Evolutionary conservation across 116 monocot genomes (phyloP).

Genomic region (Posidonia oceanica): DNA sequence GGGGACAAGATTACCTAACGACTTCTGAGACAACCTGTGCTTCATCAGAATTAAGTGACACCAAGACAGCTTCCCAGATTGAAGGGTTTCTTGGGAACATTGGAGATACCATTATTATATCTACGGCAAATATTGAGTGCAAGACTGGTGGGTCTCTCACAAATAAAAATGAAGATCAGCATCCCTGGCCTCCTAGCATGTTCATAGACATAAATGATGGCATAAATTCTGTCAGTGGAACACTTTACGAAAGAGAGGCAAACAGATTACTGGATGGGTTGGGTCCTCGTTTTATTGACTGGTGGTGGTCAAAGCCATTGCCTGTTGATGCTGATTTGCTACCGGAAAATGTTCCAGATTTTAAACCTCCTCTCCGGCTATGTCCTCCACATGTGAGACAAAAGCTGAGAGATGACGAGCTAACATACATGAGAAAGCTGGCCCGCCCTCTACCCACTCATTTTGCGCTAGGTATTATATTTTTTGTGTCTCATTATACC

Average conservation of each 20-base stretch:
- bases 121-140: not conserved
- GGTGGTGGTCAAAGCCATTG: conserved; percentile 85
- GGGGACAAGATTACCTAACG: conserved; percentile 17
- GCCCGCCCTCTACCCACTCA: conserved; percentile 80
- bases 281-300: conserved; percentile 90
- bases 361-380: conserved; percentile 48
- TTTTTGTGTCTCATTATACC: not conserved
- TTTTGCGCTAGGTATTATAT: conserved; percentile 73
- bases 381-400: conserved; percentile 40
- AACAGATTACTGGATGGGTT: conserved; percentile 66
- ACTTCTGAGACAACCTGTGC: conserved; percentile 3
- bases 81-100: not conserved
- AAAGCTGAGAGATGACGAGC: conserved; percentile 46
- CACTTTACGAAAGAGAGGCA: conserved; percentile 75
- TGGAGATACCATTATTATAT: not conserved
- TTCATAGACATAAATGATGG: conserved; percentile 2
- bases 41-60: conserved; percentile 4
- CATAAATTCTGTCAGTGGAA: conserved; percentile 16
- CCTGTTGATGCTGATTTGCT: conserved; percentile 96
- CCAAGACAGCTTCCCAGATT: not conserved
- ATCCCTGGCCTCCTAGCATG: not conserved
- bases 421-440: conserved; percentile 68
- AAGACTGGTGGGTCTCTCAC: not conserved
- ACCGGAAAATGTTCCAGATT: conserved; percentile 63
- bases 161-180: not conserved